These are phyloP conservation scores for Saccharomycopsis hybrid DNA, from an alignment of 1,139 yeast species.

Conservation along the genomic window DNA sequence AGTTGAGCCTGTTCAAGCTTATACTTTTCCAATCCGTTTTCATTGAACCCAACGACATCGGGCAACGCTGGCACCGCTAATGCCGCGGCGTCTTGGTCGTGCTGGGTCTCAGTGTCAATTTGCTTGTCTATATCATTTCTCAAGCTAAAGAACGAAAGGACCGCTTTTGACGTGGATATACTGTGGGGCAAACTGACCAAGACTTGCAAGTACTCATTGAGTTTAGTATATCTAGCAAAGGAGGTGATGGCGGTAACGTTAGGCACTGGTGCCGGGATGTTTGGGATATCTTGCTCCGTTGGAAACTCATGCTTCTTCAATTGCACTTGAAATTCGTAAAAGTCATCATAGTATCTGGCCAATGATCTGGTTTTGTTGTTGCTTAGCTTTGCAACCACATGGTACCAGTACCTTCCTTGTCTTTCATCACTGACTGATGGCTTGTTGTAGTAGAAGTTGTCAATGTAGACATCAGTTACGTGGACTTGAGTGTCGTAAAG, in stretches of 20 bases:
- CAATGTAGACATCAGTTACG: constrained; percentile 26
- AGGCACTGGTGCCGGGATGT: constrained; percentile 93
- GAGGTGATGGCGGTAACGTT: constrained; percentile 88
- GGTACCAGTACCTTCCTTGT: constrained; percentile 86
- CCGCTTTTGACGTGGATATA: constrained; percentile 65
- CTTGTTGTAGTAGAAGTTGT: constrained; percentile 25
- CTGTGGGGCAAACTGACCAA: constrained; percentile 70
- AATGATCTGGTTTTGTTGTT: constrained; percentile 66
- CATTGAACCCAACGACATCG: constrained; percentile 15
- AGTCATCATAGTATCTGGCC: constrained; percentile 91
- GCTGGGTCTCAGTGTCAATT: constrained; percentile 15
- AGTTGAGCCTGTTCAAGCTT: neutral
- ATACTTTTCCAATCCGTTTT: constrained; percentile 2
- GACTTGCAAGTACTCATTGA: constrained; percentile 76
- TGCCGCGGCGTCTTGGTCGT: constrained; percentile 5
- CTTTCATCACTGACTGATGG: constrained; percentile 31
- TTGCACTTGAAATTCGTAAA: constrained; percentile 86
- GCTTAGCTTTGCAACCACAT: constrained; percentile 62
- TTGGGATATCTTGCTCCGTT: constrained; percentile 91
- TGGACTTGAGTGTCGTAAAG: constrained; percentile 2
- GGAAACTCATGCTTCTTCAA: constrained; percentile 74
- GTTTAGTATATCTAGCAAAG: constrained; percentile 74
- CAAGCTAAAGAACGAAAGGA: constrained; percentile 63
- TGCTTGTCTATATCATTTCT: constrained; percentile 38
- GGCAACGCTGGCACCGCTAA: constrained; percentile 2